These are phyloP conservation scores for Mycena filopes DNA, from an alignment of 768 basidiomycete genomes.

Conservation along the genomic window DNA sequence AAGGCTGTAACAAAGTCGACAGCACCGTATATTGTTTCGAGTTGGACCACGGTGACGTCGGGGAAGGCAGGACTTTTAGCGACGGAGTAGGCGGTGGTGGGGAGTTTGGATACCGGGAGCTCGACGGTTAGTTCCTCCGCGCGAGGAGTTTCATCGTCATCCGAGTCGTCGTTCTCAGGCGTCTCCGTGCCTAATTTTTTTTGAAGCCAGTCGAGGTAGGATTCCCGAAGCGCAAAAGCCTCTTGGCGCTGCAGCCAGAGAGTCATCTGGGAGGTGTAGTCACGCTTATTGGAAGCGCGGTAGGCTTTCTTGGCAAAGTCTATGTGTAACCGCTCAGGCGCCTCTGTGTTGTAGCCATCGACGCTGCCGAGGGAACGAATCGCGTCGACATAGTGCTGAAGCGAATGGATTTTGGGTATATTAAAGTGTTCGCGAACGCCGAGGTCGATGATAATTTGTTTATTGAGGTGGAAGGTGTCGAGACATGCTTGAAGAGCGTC, in stretches of 20 bases:
- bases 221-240: constrained; percentile 33
- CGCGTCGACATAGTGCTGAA: too few species aligned
- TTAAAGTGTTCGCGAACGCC: constrained; percentile 19
- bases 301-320: constrained; percentile 33
- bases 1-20: constrained; percentile 24
- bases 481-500: constrained; percentile 8
- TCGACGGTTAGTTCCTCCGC: not conserved
- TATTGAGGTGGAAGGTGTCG: constrained; percentile 9
- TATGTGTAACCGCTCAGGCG: too few species aligned
- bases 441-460: constrained; percentile 6
- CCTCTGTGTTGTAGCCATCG: too few species aligned
- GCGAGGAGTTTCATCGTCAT: constrained; percentile 1
- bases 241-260: constrained; percentile 46
- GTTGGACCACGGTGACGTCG: constrained; percentile 20
- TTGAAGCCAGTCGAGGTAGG: constrained; percentile 41
- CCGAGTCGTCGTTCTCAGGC: constrained; percentile 4
- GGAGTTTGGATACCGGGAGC: constrained; percentile 9
- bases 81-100: constrained; percentile 10
- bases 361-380: too few species aligned
- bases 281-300: constrained; percentile 34
- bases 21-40: constrained; percentile 15
- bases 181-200: not conserved
- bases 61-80: constrained; percentile 23
- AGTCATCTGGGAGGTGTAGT: constrained; percentile 47
- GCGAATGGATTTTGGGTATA: too few species aligned